These are phyloP conservation scores for Aspergillus brunneoviolaceus DNA, from an alignment of 2,329 filamentous ascomycete genomes.

Conservation along the genomic window DNA sequence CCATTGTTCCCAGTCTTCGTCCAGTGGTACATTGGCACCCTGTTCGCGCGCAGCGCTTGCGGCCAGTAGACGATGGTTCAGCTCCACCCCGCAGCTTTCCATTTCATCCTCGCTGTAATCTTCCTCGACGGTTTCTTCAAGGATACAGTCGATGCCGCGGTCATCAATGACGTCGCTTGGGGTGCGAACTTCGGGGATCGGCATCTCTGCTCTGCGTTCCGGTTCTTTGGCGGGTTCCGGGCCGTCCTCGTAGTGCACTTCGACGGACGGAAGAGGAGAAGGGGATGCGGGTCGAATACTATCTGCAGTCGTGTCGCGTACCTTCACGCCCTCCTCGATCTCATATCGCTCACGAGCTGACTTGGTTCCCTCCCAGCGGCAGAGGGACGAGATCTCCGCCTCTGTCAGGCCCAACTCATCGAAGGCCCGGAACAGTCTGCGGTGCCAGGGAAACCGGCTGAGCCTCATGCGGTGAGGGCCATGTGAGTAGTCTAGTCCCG, in stretches of 20 bases:
- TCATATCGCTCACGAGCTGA: conserved; percentile 49
- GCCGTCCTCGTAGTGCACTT: conserved; percentile 33
- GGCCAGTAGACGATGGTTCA: conserved; percentile 54
- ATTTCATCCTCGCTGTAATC: conserved; percentile 48
- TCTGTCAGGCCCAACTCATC: conserved; percentile 59
- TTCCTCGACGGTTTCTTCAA: conserved; percentile 36
- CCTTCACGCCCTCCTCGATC: conserved; percentile 57
- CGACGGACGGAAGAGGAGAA: conserved; percentile 31
- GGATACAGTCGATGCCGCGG: conserved; percentile 22
- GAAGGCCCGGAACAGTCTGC: conserved; percentile 60
- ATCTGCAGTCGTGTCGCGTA: conserved; percentile 62
- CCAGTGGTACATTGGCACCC: conserved; percentile 46
- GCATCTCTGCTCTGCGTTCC: conserved; percentile 21
- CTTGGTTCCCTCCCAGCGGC: conserved; percentile 58
- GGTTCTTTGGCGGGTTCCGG: conserved; percentile 24
- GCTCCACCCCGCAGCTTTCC: conserved; percentile 52
- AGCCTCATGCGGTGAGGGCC: conserved; percentile 62
- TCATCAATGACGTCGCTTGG: conserved; percentile 26
- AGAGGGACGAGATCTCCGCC: conserved; percentile 61
- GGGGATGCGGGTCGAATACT: conserved; percentile 54
- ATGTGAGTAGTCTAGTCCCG: conserved; percentile 64
- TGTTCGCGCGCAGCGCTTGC: conserved; percentile 54
- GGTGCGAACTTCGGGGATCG: conserved; percentile 24
- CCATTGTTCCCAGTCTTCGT: conserved; percentile 57
- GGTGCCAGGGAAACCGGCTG: conserved; percentile 61